Base-by-base conservation (phyloP, 345 rosid species). In the Camelina neglecta region DNA sequence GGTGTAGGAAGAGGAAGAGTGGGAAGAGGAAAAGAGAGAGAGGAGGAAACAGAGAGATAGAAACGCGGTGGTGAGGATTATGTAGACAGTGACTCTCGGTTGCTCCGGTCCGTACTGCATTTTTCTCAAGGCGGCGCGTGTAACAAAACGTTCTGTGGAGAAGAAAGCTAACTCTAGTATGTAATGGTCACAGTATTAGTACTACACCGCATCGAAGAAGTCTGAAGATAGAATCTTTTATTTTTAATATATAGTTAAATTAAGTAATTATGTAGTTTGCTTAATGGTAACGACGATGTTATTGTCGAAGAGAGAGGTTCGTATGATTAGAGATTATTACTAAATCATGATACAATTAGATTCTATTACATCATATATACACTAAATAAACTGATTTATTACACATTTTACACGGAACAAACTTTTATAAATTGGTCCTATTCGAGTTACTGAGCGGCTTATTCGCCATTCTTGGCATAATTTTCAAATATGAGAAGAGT, bases 31-130 rank as follows among this genome's bases (percentile, higher is more conserved):
- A 13, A 82, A 73, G 79, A 85, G 84, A 18, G 87, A 81, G 76
- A 87, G 69, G 69, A 93, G 69, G 85, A 89, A 88, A 84, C 87
- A 75, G 31, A 95, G 82, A 24, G 95, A 89, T 81, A 95, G 81
- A 56, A 86, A 75, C 11, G 88, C 82, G 71, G 87, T 80, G 71
- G 86, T 74, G 49, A 90, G 53, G 74, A 95, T 75, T 41, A 92
- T 62, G 83, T 79, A 84, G 49, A 89, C 73, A 36, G 89, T 85
- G 54, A 86, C 60, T 76, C 75, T 80, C 20, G 83, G 60, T 69
- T 73, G 80, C 81, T 88, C 91, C 12, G 74, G 18, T 35, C 65
- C 74, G 60, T 78, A 51, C 65, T 72, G 81, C 81, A 78, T 29
- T 78, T 76, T 75, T 51, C 24, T 56, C 65, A 53, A 73, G 74